Percentiles rank a stretch among this genome's conserved stretches.
Conservation (phyloP, 176 grass and related monocot genomes). For the Saccharum spontaneum region DNA sequence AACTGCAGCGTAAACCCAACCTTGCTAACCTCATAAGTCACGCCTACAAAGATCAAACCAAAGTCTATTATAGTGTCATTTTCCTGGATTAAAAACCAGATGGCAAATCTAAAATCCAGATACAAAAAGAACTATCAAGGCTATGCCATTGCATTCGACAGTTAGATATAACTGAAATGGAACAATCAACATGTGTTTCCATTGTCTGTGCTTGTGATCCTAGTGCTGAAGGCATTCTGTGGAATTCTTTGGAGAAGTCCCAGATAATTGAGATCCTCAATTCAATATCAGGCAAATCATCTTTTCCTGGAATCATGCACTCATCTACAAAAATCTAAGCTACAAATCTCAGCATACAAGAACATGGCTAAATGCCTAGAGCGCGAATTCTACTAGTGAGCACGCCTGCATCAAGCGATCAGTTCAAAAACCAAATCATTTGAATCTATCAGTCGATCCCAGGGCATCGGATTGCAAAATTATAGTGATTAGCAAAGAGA, state of each 20-base stretch:
- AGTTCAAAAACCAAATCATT: neutral
- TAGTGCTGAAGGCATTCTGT: neutral
- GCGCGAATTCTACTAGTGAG: constrained; percentile 1
- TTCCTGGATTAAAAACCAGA: neutral
- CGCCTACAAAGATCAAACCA: neutral
- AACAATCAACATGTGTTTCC: neutral
- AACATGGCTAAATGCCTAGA: neutral
- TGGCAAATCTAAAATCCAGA: neutral
- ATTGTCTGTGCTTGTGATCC: neutral
- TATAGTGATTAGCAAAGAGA: constrained; percentile 4
- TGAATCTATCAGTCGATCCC: neutral
- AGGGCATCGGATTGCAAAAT: neutral
- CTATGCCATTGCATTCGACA: neutral
- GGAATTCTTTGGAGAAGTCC: neutral
- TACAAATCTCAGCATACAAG: neutral
- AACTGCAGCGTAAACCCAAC: neutral
- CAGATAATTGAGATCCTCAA: neutral
- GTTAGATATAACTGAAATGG: neutral
- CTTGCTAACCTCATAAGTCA: neutral
- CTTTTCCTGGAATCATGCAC: neutral
- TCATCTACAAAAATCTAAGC: neutral
- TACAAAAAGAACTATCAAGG: neutral
- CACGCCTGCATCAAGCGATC: neutral
- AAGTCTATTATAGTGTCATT: neutral
- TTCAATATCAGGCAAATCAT: neutral